Percentiles rank a stretch among this genome's conserved stretches.
Evolutionary conservation across 2,329 filamentous ascomycete species (phyloP).

Genomic region (Aspergillus viridinutans): DNA sequence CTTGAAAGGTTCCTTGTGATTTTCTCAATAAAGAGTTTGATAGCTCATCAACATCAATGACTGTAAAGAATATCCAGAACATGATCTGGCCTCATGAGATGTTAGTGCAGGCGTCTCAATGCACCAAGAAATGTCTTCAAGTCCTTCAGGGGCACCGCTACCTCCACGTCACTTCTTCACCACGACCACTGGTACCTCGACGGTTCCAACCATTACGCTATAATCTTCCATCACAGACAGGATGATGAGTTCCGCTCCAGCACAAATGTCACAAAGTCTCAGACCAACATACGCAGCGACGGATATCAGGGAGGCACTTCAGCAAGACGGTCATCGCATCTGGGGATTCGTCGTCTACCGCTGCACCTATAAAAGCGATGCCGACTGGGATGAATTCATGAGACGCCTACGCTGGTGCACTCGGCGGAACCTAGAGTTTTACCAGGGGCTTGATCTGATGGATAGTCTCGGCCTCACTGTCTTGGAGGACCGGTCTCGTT

Average conservation of each 20-base stretch:
- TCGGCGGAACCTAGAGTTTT: background rate
- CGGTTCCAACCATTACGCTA: background rate
- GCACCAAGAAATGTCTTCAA: too few species aligned
- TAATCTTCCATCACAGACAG: background rate
- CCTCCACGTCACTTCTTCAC: background rate
- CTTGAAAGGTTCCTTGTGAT: too few species aligned
- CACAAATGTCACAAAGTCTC: background rate
- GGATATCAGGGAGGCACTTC: background rate
- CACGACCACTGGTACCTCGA: background rate
- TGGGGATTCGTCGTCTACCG: constrained; percentile 6
- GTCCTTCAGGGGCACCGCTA: background rate
- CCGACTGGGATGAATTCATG: constrained; percentile 6
- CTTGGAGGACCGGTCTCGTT: background rate
- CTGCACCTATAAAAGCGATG: constrained; percentile 4
- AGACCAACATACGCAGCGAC: background rate
- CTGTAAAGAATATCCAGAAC: too few species aligned
- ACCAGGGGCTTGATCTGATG: background rate
- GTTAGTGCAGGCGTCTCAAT: too few species aligned
- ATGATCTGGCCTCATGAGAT: too few species aligned
- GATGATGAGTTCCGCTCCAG: too few species aligned
- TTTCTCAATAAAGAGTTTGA: too few species aligned
- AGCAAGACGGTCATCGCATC: background rate
- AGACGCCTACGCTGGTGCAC: background rate
- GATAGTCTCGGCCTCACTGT: background rate
- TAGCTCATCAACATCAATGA: too few species aligned